These are phyloP conservation scores for Sanghuangporus weigelae DNA, from an alignment of 1,284 basidiomycete species.

Conservation along the genomic window DNA sequence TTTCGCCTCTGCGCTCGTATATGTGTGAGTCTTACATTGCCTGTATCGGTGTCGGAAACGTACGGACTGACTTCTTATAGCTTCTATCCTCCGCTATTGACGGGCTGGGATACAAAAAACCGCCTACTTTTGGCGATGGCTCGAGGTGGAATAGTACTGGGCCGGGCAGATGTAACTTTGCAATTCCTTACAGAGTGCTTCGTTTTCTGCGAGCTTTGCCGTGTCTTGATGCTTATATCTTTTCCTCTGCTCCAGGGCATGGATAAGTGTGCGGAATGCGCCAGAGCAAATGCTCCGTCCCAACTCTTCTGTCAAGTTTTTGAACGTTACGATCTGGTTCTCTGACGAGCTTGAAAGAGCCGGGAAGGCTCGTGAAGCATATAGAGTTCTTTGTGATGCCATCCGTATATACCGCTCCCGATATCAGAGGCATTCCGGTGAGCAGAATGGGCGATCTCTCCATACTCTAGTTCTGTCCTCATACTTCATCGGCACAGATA, in stretches of 20 bases:
- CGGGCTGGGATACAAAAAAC: background rate
- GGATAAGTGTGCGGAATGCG: background rate
- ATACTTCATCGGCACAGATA: background rate
- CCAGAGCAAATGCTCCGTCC: background rate
- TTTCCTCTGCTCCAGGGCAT: background rate
- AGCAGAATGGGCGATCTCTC: background rate
- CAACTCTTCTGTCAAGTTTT: background rate
- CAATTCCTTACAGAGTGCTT: background rate
- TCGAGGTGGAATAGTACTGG: background rate
- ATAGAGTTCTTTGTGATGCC: background rate
- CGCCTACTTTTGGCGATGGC: background rate
- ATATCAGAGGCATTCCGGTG: background rate
- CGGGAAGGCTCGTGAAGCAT: background rate
- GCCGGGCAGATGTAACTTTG: background rate
- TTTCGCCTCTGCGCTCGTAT: too few relatives aligned
- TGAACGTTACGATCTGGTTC: background rate
- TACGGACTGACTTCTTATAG: background rate
- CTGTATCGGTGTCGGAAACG: too few relatives aligned
- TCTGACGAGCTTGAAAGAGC: background rate
- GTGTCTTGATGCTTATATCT: background rate
- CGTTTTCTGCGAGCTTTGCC: background rate
- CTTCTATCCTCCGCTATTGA: background rate
- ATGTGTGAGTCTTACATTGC: too few relatives aligned
- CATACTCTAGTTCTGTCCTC: background rate
- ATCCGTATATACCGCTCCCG: background rate